Conservation (phyloP, 139 green algal species). For the Nannochloris sp. region DNA sequence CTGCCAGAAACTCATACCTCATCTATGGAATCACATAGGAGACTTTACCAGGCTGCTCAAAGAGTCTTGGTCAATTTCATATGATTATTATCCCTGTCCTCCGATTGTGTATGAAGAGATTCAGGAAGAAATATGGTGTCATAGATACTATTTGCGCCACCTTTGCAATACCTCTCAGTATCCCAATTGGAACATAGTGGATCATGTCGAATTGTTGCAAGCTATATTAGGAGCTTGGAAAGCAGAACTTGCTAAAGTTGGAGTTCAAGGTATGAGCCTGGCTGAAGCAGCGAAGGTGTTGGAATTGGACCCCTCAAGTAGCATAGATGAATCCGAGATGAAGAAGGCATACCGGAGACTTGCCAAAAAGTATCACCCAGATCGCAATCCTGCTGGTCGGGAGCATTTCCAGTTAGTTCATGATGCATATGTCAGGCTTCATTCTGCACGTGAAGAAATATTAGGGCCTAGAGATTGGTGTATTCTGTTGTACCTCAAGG, state of each 20-base stretch:
- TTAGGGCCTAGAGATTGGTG: slow-evolving; percentile 69
- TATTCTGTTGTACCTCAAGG: slow-evolving; percentile 69
- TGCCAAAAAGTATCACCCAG: slow-evolving; percentile 72
- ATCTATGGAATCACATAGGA: slow-evolving; percentile 58
- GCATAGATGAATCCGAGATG: slow-evolving; percentile 57
- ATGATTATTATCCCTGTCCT: slow-evolving; percentile 84
- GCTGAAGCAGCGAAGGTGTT: slow-evolving; percentile 54
- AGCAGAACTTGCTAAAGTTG: slow-evolving; percentile 60
- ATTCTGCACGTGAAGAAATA: slow-evolving; percentile 36
- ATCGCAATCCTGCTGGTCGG: slow-evolving; percentile 85
- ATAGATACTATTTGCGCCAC: slow-evolving; percentile 91
- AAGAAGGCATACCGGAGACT: slow-evolving; percentile 77
- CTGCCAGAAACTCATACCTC: slow-evolving; percentile 59
- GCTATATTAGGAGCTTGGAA: slow-evolving; percentile 79
- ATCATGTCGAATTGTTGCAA: slow-evolving; percentile 84
- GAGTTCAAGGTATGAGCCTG: slow-evolving; percentile 52
- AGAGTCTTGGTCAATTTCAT: slow-evolving; percentile 54
- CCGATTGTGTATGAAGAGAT: slow-evolving; percentile 83
- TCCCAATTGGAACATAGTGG: slow-evolving; percentile 64
- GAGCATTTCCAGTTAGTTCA: slow-evolving; percentile 76
- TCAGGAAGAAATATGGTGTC: slow-evolving; percentile 75
- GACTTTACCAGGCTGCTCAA: slow-evolving; percentile 49
- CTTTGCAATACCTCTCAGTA: slow-evolving; percentile 73
- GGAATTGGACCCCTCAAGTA: slow-evolving; percentile 35
- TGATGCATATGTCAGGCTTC: slow-evolving; percentile 79